Evolutionary conservation across 2,329 filamentous ascomycete species (phyloP).

Genomic region (Ophiosphaerella herpotricha): DNA sequence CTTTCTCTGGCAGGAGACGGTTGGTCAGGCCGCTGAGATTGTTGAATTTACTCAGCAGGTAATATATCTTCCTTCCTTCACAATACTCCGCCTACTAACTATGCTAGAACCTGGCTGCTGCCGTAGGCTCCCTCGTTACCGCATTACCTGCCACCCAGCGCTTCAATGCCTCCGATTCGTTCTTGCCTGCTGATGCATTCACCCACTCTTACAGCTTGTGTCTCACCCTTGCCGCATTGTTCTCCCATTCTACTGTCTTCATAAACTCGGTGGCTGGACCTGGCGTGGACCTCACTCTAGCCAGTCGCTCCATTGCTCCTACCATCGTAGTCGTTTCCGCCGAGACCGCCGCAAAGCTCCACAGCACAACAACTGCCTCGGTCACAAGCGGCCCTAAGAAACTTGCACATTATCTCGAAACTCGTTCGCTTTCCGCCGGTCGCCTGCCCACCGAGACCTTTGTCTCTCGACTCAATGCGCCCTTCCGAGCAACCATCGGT

Average conservation of each 20-base stretch:
- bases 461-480: constrained; percentile 65
- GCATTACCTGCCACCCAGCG: constrained; percentile 76
- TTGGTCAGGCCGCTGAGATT: constrained; percentile 62
- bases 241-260: constrained; percentile 80
- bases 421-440: constrained; percentile 71
- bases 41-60: constrained; percentile 77
- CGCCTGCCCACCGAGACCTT: constrained; percentile 71
- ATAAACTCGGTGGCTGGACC: constrained; percentile 85
- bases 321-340: constrained; percentile 82
- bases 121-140: constrained; percentile 75
- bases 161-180: constrained; percentile 74
- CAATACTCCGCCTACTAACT: constrained; percentile 10
- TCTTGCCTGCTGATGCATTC: constrained; percentile 83
- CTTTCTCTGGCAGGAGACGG: constrained; percentile 67
- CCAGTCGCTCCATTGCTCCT: constrained; percentile 74
- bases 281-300: constrained; percentile 71
- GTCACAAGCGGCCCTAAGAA: constrained; percentile 67
- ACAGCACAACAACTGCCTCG: constrained; percentile 64
- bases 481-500: constrained; percentile 63
- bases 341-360: constrained; percentile 70
- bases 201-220: constrained; percentile 78
- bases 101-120: constrained; percentile 81
- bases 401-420: constrained; percentile 72
- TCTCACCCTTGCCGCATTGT: constrained; percentile 81
- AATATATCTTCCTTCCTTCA: constrained; percentile 14